A percentile compares a stretch with the other conserved stretches of the same genome.
Conservation (phyloP, 2,329 filamentous ascomycete genomes). For the Xylariaceae sp. region DNA sequence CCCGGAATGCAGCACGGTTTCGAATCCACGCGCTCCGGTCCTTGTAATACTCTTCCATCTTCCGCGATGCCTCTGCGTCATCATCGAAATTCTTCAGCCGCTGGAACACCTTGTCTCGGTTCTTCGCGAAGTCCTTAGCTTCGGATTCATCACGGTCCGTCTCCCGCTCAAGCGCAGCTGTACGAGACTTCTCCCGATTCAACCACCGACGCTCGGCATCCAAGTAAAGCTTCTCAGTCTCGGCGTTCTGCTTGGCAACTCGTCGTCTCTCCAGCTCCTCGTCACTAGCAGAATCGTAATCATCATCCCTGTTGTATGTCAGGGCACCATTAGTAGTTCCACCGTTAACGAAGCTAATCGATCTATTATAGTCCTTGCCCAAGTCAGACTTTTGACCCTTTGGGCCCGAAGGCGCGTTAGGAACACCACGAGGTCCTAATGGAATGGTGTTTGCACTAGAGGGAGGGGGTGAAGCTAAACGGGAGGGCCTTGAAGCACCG, state of each 20-base stretch:
- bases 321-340: conserved; percentile 63
- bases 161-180: conserved; percentile 84
- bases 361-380: conserved; percentile 54
- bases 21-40: conserved; percentile 85
- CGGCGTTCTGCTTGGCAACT: conserved; percentile 69
- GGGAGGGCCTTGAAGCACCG: conserved; percentile 62
- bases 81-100: conserved; percentile 85
- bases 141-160: conserved; percentile 79
- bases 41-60: conserved; percentile 80
- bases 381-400: conserved; percentile 57
- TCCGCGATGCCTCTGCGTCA: conserved; percentile 74
- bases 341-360: conserved; percentile 79
- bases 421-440: conserved; percentile 70
- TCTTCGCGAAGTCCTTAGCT: conserved; percentile 63
- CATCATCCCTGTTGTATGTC: conserved; percentile 70
- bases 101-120: conserved; percentile 69
- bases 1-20: conserved; percentile 73
- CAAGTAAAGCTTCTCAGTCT: conserved; percentile 77
- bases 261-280: conserved; percentile 78
- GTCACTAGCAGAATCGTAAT: conserved; percentile 86
- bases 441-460: conserved; percentile 72
- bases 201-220: conserved; percentile 90
- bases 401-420: conserved; percentile 72
- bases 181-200: conserved; percentile 82
- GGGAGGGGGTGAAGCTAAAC: conserved; percentile 72